Percentiles rank a stretch among this genome's conserved stretches.
These are phyloP conservation scores for Pestalotiopsis sp. DNA, from an alignment of 2,329 filamentous ascomycete species.

Conservation along the genomic window DNA sequence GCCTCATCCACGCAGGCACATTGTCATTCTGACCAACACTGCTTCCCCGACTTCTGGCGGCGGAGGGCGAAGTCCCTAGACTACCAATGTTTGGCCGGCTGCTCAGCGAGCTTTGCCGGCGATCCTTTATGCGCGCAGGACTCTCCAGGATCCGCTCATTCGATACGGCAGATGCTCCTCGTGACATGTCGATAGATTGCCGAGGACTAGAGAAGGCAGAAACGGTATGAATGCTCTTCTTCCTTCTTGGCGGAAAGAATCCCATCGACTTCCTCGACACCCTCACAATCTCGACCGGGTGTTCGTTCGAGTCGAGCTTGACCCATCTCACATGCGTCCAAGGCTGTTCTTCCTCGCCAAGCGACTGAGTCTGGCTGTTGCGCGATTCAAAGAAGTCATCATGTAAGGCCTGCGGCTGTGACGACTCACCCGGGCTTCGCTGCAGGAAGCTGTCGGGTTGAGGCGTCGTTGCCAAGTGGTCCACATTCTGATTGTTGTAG, in stretches of 20 bases:
- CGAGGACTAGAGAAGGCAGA: conserved; percentile 71
- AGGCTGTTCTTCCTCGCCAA: conserved; percentile 60
- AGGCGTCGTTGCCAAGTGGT: conserved; percentile 56
- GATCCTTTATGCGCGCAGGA: conserved; percentile 30
- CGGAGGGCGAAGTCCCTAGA: conserved; percentile 27
- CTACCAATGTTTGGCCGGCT: conserved; percentile 27
- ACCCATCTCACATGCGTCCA: conserved; percentile 95
- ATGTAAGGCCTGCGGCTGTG: conserved; percentile 29
- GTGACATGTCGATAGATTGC: conserved; percentile 62
- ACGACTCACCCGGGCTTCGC: conserved; percentile 20
- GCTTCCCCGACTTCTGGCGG: conserved; percentile 30
- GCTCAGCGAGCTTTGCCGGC: conserved; percentile 32
- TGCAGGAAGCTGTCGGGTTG: conserved; percentile 33
- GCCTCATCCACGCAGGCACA: conserved; percentile 67
- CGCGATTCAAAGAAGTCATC: conserved; percentile 46
- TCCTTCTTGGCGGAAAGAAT: conserved; percentile 88
- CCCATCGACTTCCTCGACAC: conserved; percentile 80
- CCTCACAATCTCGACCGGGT: conserved; percentile 83
- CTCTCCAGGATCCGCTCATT: conserved; percentile 27
- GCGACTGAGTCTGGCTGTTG: conserved; percentile 34
- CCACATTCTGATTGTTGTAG: conserved; percentile 42
- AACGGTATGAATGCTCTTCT: conserved; percentile 75
- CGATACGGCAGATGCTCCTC: conserved; percentile 20
- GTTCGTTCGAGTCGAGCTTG: conserved; percentile 67
- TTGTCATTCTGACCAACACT: conserved; percentile 31